Percentiles rank a stretch among this genome's conserved stretches.
Conservation (phyloP, 768 basidiomycete species). For the Cystobasidium ongulense region DNA sequence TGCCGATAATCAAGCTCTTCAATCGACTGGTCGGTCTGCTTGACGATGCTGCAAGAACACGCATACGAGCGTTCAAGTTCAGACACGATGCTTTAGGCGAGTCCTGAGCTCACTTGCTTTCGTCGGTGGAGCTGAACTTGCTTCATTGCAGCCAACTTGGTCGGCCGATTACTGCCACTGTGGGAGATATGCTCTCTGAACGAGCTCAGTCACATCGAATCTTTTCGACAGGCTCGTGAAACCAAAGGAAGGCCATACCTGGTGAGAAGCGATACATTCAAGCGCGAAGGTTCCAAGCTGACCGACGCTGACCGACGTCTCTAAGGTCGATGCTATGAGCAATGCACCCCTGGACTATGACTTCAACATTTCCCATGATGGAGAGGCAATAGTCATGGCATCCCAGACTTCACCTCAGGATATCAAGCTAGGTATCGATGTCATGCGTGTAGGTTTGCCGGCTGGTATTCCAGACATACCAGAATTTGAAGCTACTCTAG, state of each 20-base stretch:
- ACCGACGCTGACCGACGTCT: background rate
- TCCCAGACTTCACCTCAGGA: background rate
- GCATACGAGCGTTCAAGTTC: slow-evolving; percentile 2
- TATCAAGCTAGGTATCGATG: slow-evolving; percentile 14
- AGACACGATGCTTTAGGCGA: slow-evolving; percentile 5
- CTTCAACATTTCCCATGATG: slow-evolving; percentile 30
- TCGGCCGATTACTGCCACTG: background rate
- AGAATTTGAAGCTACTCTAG: slow-evolving; percentile 20
- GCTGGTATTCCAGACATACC: slow-evolving; percentile 2
- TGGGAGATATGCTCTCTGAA: slow-evolving; percentile 4
- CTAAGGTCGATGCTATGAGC: background rate
- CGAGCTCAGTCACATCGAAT: background rate
- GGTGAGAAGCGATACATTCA: background rate
- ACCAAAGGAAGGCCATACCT: slow-evolving; percentile 8
- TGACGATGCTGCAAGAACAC: background rate
- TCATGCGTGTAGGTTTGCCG: slow-evolving; percentile 16
- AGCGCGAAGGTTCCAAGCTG: background rate
- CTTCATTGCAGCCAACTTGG: background rate
- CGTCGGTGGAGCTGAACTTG: too few species aligned
- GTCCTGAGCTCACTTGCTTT: background rate
- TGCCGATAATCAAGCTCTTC: background rate
- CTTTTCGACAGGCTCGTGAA: background rate
- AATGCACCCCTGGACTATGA: slow-evolving; percentile 11
- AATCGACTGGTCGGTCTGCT: slow-evolving; percentile 1
- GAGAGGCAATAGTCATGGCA: background rate